These are phyloP conservation scores for Globisporangium carolinianum DNA, from an alignment of 352 stramenopile genomes.

Conservation along the genomic window DNA sequence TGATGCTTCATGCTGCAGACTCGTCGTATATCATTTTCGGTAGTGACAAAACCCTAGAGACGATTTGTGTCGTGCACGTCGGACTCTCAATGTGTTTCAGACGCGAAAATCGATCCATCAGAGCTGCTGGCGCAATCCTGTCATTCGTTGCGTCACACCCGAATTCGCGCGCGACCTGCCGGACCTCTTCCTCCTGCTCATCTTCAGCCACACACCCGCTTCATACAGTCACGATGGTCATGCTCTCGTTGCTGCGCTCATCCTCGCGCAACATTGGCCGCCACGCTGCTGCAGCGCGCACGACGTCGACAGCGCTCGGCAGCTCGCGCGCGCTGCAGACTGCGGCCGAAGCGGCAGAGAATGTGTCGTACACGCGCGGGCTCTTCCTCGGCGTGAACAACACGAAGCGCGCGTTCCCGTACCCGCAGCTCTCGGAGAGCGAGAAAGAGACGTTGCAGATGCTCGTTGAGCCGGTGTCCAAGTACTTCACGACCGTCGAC, in stretches of 20 bases:
- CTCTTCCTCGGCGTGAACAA: slow-evolving; percentile 85
- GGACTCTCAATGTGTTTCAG: background rate
- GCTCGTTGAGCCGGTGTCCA: slow-evolving; percentile 75
- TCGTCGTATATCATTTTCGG: too few species aligned
- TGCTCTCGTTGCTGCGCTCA: slow-evolving; percentile 37
- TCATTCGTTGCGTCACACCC: slow-evolving; percentile 1
- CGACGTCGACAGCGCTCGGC: slow-evolving; percentile 5
- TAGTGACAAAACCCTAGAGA: too few species aligned
- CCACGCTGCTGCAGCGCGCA: slow-evolving; percentile 12
- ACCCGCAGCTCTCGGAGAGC: slow-evolving; percentile 57
- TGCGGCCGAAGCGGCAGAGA: slow-evolving; percentile 47
- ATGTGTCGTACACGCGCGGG: slow-evolving; percentile 75
- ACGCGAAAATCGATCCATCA: background rate
- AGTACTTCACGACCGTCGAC: slow-evolving; percentile 72
- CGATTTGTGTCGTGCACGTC: background rate
- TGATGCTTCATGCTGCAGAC: too few species aligned
- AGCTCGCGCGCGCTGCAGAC: slow-evolving; percentile 50
- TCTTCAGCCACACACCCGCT: slow-evolving; percentile 1
- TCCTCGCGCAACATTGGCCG: slow-evolving; percentile 9
- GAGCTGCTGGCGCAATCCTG: background rate
- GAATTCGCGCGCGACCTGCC: slow-evolving; percentile 8
- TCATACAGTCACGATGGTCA: slow-evolving; percentile 22
- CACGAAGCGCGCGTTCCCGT: slow-evolving; percentile 65
- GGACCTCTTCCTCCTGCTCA: slow-evolving; percentile 2
- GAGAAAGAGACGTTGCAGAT: slow-evolving; percentile 82